Conservation (phyloP, 192 early-diverging fungal species). For the Mortierella antarctica region DNA sequence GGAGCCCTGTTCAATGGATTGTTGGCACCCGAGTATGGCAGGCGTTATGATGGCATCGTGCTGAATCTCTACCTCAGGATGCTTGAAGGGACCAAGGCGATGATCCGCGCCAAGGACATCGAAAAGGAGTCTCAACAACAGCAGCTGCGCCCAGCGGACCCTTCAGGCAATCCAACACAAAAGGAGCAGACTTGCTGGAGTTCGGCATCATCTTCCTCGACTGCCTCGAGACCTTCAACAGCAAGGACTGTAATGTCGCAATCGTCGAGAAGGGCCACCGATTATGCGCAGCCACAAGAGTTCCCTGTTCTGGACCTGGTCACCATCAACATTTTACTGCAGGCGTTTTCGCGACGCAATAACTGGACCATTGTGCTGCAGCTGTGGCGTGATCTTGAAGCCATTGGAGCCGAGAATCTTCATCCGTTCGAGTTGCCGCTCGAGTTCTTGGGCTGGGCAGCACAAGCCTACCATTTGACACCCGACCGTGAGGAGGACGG, state of each 20-base stretch:
- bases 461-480: constrained; percentile 28
- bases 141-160: too few relatives aligned
- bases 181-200: too few relatives aligned
- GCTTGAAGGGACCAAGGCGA: constrained; percentile 20
- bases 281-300: constrained; percentile 2
- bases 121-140: not conserved
- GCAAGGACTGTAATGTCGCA: not conserved
- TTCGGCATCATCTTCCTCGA: not conserved
- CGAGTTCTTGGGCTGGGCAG: constrained; percentile 40
- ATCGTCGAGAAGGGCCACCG: not conserved
- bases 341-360: constrained; percentile 22
- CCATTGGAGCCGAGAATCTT: constrained; percentile 26
- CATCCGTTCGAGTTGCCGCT: constrained; percentile 33
- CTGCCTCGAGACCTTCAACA: not conserved
- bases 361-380: constrained; percentile 44
- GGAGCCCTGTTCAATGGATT: constrained; percentile 37
- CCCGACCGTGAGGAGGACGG: not conserved
- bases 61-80: constrained; percentile 37
- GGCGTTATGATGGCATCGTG: constrained; percentile 34
- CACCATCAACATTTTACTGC: constrained; percentile 22
- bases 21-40: constrained; percentile 25
- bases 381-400: constrained; percentile 41
- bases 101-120: constrained; percentile 11
- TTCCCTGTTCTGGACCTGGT: constrained; percentile 28
- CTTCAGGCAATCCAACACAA: not conserved